Percentiles rank a stretch among this genome's conserved stretches.
phyloP scores from a whole-genome alignment of 306 rosid species.

The Malus asiatica region DNA sequence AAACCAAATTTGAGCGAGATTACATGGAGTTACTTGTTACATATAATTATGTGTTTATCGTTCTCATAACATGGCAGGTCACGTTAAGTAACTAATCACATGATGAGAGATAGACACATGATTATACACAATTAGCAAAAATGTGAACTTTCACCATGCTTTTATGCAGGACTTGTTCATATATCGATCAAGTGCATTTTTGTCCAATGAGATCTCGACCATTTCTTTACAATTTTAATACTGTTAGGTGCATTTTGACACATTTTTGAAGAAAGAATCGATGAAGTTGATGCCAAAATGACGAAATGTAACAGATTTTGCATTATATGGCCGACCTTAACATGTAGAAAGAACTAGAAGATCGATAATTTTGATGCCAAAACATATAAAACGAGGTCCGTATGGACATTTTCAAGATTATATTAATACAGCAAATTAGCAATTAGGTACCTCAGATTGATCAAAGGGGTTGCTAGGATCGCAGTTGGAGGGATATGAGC shows the following conservation, averaged over 20 bases:
- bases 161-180: not conserved
- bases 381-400: not conserved
- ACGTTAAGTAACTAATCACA: not conserved
- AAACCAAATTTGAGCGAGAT: not conserved
- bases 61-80: too few species aligned
- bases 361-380: not conserved
- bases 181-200: too few species aligned
- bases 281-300: not conserved
- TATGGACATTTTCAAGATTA: not conserved
- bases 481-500: slow-evolving; percentile 66
- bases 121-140: too few species aligned
- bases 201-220: not conserved
- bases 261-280: too few species aligned
- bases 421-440: not conserved
- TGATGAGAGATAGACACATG: too few species aligned
- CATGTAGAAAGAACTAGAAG: not conserved
- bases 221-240: too few species aligned
- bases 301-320: not conserved
- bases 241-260: too few species aligned
- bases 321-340: not conserved
- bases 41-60: too few species aligned
- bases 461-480: slow-evolving; percentile 63
- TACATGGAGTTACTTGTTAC: not conserved
- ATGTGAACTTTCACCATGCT: not conserved
- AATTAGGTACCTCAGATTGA: slow-evolving; percentile 45